Base-by-base conservation (phyloP, 1,284 basidiomycete genomes). In the Rhizopogon parksii region DNA sequence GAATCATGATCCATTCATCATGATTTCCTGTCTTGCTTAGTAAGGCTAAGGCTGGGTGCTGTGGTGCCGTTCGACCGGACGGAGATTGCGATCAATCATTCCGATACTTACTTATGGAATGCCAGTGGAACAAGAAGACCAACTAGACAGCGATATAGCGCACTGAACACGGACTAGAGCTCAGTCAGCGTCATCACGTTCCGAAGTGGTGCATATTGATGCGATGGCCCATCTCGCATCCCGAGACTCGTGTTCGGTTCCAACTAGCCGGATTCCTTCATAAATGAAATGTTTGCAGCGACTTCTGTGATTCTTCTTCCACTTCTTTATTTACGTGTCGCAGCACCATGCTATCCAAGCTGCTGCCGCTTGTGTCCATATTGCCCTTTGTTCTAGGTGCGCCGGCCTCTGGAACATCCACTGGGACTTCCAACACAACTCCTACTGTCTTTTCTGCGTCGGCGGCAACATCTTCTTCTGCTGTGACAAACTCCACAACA, bases 281-380 rank as follows among this genome's bases (percentile, higher is more conserved):
- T 8, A 11, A 21, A 27, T 15, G 7, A 40, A 40, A 40, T n/a
- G 6, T n/a, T 11, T 1, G 6, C 8, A 27, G n/a, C 6, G 9
- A n/a, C 11, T 0, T 42, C 30, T 11, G 11, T 24, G 24, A 2
- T n/a, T 4, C 9, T 27, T 17, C 25, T 40, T 40, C n/a, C 9
- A 40, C 4, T 15, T 40, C 5, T 21, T 39, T 39, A 39, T 39
- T 12, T 2, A 25, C 3, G 25, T 6, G 40, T 40, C 27, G 9
- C 27, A 9, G 27, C 27, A 25, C 11, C 25, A 42, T 42, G 40
- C 15, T 30, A 15, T 42, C 30, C 4, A 51, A 36, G 17, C 47
- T 51, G 19, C 24, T 51, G 34, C 25, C 40, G 42, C 21, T 49
- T 7, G 9, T 32, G 9, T 51, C 7, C 35, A 15, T 51, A 36